A percentile compares a stretch with the other conserved stretches of the same genome.
phyloP scores from a whole-genome alignment of 768 basidiomycete genomes.

The Pisolithus orientalis region DNA sequence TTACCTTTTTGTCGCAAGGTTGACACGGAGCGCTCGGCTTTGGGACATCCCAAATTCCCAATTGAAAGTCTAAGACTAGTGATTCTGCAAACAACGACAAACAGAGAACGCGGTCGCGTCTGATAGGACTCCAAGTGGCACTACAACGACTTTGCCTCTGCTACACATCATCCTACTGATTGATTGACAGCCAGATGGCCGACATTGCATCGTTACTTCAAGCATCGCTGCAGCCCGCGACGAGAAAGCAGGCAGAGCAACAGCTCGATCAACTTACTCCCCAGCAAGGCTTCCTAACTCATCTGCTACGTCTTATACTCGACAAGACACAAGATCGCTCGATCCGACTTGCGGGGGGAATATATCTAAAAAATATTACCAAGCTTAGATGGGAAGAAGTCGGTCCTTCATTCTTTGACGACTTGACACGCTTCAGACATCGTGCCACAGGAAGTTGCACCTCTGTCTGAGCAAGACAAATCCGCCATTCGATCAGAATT shows the following conservation, averaged over 20 bases:
- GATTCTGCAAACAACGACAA: neutral
- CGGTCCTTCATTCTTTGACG: conserved; percentile 12
- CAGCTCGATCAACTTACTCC: conserved; percentile 58
- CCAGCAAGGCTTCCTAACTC: conserved; percentile 73
- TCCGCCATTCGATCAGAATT: conserved; percentile 65
- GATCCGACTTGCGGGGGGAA: conserved; percentile 75
- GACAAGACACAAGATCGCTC: conserved; percentile 57
- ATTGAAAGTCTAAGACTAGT: too few species aligned
- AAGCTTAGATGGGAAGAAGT: conserved; percentile 90
- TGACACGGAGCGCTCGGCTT: too few species aligned
- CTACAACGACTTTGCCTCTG: too few species aligned
- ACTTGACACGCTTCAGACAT: neutral
- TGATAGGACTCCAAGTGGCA: neutral
- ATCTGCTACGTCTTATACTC: conserved; percentile 75
- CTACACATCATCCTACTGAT: neutral
- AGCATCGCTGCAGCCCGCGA: conserved; percentile 61
- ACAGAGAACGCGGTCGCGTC: conserved; percentile 7
- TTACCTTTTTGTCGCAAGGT: too few species aligned
- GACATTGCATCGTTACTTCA: conserved; percentile 65
- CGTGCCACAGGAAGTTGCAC: conserved; percentile 56
- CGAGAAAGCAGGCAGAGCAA: conserved; percentile 78
- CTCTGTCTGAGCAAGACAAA: conserved; percentile 69
- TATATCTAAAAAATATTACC: conserved; percentile 90
- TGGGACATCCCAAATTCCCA: too few species aligned
- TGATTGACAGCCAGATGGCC: conserved; percentile 40